Conservation (phyloP, 371 early-diverging fungal genomes). For the Mucor saturninus region DNA sequence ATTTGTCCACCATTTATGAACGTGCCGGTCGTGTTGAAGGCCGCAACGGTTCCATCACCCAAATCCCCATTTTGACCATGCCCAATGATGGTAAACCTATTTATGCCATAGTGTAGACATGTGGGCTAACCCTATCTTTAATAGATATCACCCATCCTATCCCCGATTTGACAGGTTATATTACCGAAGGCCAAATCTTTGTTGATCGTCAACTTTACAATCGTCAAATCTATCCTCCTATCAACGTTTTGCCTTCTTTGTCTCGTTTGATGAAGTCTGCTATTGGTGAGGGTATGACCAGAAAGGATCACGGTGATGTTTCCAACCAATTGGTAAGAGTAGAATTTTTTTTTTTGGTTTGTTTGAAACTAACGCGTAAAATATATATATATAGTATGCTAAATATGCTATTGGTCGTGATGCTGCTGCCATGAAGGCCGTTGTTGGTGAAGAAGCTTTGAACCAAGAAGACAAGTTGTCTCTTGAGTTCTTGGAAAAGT, state of each 20-base stretch:
- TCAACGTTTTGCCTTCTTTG: conserved; percentile 99
- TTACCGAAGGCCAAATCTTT: conserved; percentile 99
- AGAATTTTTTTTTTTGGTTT: not conserved
- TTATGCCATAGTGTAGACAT: not conserved
- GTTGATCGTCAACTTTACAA: conserved; percentile 99
- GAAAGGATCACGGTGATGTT: conserved; percentile 99
- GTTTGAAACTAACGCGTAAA: no score
- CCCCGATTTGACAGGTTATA: conserved; percentile 99
- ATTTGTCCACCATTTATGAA: conserved; percentile 99
- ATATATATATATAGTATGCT: conserved; percentile 77
- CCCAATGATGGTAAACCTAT: conserved; percentile 95
- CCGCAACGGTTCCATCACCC: conserved; percentile 99
- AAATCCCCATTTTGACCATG: conserved; percentile 99
- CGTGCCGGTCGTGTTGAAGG: conserved; percentile 99
- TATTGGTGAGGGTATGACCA: conserved; percentile 99
- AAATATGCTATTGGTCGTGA: conserved; percentile 99
- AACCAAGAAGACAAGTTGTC: conserved; percentile 98
- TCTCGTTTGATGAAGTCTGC: conserved; percentile 99
- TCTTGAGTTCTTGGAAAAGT: conserved; percentile 99
- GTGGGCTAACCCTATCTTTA: not conserved
- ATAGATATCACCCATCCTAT: conserved; percentile 99
- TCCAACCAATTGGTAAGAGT: conserved; percentile 94
- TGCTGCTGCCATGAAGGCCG: conserved; percentile 99
- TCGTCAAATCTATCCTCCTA: conserved; percentile 99
- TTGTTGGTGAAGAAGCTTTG: conserved; percentile 99